Conservation (phyloP, 106 monocot species). For the Allium sativum region DNA sequence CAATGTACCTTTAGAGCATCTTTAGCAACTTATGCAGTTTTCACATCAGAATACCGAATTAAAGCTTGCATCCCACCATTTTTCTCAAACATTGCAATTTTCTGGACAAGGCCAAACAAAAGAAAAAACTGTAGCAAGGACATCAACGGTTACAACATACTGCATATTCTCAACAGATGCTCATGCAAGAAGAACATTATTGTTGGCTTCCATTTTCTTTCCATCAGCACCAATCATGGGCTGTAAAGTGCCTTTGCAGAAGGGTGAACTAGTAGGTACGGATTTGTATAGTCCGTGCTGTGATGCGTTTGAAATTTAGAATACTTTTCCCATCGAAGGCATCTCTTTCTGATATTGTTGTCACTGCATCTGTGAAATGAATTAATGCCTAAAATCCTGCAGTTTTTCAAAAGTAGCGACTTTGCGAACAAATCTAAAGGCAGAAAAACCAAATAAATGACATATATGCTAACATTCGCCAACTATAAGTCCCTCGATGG, state of each 20-base stretch:
- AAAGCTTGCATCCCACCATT: slow-evolving; percentile 65
- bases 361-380: slow-evolving; percentile 55
- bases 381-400: slow-evolving; percentile 73
- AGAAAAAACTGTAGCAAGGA: slow-evolving; percentile 40
- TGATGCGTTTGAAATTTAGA: slow-evolving; percentile 13
- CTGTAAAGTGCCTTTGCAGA: slow-evolving; percentile 51
- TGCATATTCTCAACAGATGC: slow-evolving; percentile 66
- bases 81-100: slow-evolving; percentile 77
- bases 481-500: slow-evolving; percentile 61
- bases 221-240: slow-evolving; percentile 50
- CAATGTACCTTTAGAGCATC: no score
- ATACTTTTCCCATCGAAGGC: slow-evolving; percentile 69
- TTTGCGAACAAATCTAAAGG: slow-evolving; percentile 66
- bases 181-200: slow-evolving; percentile 74
- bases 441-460: slow-evolving; percentile 63
- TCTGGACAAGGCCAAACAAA: slow-evolving; percentile 49
- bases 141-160: slow-evolving; percentile 71
- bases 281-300: slow-evolving; percentile 83
- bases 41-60: slow-evolving; percentile 50
- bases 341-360: slow-evolving; percentile 43
- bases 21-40: no score
- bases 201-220: slow-evolving; percentile 54
- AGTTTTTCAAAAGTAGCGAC: slow-evolving; percentile 70
- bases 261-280: slow-evolving; percentile 81
- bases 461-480: slow-evolving; percentile 73